These are phyloP conservation scores for Nosema bombycis DNA, from an alignment of 371 early-diverging fungal genomes.

Conservation along the genomic window DNA sequence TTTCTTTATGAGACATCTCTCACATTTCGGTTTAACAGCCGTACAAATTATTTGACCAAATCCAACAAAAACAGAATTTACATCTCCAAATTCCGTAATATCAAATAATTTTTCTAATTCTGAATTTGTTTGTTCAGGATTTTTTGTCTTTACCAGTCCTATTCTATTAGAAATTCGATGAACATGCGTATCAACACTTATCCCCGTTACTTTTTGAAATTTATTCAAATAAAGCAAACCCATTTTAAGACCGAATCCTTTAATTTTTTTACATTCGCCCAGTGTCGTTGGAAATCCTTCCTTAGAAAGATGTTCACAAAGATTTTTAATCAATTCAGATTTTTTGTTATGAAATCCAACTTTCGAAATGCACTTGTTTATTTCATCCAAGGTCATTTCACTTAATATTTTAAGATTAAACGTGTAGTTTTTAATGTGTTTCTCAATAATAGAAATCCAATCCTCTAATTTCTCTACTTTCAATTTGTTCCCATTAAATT, in stretches of 20 bases:
- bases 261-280: conserved; percentile 66
- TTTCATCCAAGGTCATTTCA: conserved; percentile 61
- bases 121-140: conserved; percentile 70
- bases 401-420: conserved; percentile 65
- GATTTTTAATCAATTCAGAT: conserved; percentile 61
- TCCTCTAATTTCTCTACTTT: too few relatives aligned
- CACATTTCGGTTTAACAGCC: conserved; percentile 71
- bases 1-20: conserved; percentile 71
- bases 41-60: conserved; percentile 82
- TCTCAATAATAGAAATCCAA: not conserved
- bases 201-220: conserved; percentile 69
- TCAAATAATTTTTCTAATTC: conserved; percentile 64
- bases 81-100: conserved; percentile 73
- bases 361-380: conserved; percentile 71
- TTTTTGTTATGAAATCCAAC: conserved; percentile 85
- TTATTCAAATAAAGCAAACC: conserved; percentile 61
- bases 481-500: not conserved
- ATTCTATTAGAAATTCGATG: conserved; percentile 82
- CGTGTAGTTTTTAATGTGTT: conserved; percentile 67
- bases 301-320: conserved; percentile 17
- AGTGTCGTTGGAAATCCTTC: conserved; percentile 58
- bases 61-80: conserved; percentile 85
- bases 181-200: conserved; percentile 95
- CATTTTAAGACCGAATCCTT: conserved; percentile 97
- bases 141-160: conserved; percentile 73